phyloP scores from a whole-genome alignment of 2,329 filamentous ascomycete genomes.

The Claviceps humidiphila region DNA sequence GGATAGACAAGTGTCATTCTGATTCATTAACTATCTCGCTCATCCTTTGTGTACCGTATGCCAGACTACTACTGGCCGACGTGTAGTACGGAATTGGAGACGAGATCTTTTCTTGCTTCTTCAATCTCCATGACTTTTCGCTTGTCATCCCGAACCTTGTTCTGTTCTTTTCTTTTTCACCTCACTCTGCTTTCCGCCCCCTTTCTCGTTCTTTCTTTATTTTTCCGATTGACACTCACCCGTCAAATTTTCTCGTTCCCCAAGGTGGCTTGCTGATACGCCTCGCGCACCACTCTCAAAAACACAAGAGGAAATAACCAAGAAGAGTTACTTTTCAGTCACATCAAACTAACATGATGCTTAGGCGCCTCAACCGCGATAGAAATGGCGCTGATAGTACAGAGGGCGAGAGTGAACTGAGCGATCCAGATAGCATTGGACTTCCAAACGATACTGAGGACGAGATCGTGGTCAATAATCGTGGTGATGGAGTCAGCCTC shows the following conservation, averaged over 20 bases:
- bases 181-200: too few species aligned
- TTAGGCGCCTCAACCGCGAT: slow-evolving; percentile 17
- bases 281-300: not conserved
- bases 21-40: not conserved
- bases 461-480: slow-evolving; percentile 38
- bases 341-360: slow-evolving; percentile 13
- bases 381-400: slow-evolving; percentile 23
- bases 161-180: not conserved
- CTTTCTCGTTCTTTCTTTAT: not conserved
- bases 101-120: not conserved
- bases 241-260: not conserved
- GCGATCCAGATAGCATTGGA: slow-evolving; percentile 23
- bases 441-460: slow-evolving; percentile 31
- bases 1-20: slow-evolving; percentile 3
- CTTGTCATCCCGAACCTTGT: not conserved
- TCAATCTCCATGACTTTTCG: not conserved
- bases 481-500: slow-evolving; percentile 21
- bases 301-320: not conserved
- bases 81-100: not conserved
- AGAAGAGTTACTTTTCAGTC: not conserved
- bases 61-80: not conserved
- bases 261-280: not conserved
- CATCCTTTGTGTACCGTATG: not conserved
- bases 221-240: not conserved
- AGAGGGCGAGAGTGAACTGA: slow-evolving; percentile 30